A percentile compares a stretch with the other conserved stretches of the same genome.
phyloP scores from a whole-genome alignment of 2,329 filamentous ascomycete genomes.

The Arthrobotrys musiformis region DNA sequence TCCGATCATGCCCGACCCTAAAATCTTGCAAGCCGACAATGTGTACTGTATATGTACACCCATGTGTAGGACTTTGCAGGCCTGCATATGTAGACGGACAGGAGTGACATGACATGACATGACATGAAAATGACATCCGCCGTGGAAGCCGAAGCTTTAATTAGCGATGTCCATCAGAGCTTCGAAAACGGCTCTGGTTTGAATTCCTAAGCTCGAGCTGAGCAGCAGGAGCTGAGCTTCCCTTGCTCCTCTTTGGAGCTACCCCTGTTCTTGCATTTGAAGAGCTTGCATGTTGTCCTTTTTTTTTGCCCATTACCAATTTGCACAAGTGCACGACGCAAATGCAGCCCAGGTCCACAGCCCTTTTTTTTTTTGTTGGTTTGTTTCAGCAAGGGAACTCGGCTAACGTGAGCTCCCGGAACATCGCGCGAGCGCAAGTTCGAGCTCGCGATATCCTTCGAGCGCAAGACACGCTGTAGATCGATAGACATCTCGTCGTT shows the following conservation, averaged over 20 bases:
- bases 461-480: slow-evolving; percentile 40
- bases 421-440: no score
- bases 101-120: neutral
- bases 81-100: neutral
- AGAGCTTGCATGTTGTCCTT: no score
- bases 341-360: slow-evolving; percentile 27
- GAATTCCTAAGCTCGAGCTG: neutral
- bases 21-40: neutral
- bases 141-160: slow-evolving; percentile 3
- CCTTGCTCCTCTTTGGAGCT: slow-evolving; percentile 1
- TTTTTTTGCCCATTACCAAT: slow-evolving; percentile 12
- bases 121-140: slow-evolving; percentile 19
- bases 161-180: slow-evolving; percentile 29
- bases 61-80: slow-evolving; percentile 16
- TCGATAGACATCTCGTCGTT: slow-evolving; percentile 56
- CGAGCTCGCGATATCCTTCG: slow-evolving; percentile 26
- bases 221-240: neutral
- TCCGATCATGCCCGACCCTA: slow-evolving; percentile 11
- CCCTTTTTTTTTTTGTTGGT: neutral
- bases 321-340: slow-evolving; percentile 23
- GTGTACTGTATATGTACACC: neutral
- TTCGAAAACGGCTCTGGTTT: slow-evolving; percentile 8
- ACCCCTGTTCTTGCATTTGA: slow-evolving; percentile 25
- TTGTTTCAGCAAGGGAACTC: slow-evolving; percentile 27
- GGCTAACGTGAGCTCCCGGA: slow-evolving; percentile 53